These are phyloP conservation scores for Zygosaccharomyces bailii DNA, from an alignment of 805 yeast genomes.

Conservation along the genomic window DNA sequence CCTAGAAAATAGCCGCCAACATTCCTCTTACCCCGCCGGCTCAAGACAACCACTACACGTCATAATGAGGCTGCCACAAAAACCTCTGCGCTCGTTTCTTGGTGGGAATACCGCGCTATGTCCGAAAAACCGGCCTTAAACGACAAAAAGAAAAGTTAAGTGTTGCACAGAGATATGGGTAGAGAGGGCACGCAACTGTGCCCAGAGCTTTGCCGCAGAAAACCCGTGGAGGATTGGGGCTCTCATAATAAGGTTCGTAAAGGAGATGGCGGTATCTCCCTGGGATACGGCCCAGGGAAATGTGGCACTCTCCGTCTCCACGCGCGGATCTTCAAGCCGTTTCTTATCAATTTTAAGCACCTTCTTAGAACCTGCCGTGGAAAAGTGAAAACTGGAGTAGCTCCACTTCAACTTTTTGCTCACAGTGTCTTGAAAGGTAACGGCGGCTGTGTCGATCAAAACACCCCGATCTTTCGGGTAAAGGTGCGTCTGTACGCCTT, in stretches of 20 bases:
- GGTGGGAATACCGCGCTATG: neutral
- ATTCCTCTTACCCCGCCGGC: neutral
- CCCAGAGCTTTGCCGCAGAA: neutral
- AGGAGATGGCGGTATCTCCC: neutral
- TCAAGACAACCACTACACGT: neutral
- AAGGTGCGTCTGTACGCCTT: constrained; percentile 4
- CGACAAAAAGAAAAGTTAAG: neutral
- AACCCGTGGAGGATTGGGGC: neutral
- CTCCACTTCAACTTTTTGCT: neutral
- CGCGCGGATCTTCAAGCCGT: neutral
- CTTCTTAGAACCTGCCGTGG: neutral
- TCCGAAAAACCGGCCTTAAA: too few relatives aligned
- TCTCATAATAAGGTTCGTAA: neutral
- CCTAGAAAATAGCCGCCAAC: neutral
- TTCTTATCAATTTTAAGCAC: neutral
- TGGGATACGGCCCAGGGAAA: neutral
- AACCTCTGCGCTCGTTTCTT: neutral
- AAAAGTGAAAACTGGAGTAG: neutral
- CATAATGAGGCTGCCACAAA: neutral
- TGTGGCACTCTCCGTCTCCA: neutral
- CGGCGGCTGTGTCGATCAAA: constrained; percentile 10
- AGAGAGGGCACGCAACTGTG: neutral
- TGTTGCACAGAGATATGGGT: neutral
- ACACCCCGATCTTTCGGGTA: constrained; percentile 3
- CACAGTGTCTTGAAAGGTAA: neutral